phyloP scores from a whole-genome alignment of 345 rosid species.

The Ceriops tagal region DNA sequence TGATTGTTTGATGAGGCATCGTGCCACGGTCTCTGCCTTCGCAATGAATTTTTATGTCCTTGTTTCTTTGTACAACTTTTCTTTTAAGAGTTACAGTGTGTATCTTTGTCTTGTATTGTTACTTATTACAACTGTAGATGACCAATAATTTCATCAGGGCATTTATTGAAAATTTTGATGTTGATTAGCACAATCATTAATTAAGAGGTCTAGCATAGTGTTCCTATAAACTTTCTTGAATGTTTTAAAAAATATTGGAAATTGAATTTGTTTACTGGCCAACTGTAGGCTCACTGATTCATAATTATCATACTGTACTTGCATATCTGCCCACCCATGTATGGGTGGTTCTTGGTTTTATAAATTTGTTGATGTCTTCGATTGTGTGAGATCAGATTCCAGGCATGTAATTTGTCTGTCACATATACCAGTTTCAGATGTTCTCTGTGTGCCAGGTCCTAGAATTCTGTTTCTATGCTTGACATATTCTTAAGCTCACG shows the following conservation, averaged over 20 bases:
- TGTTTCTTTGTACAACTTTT: constrained; percentile 9
- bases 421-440: too few species aligned
- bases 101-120: not conserved
- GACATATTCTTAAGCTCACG: too few species aligned
- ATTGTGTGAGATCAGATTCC: too few species aligned
- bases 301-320: constrained; percentile 7
- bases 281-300: constrained; percentile 29
- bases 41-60: constrained; percentile 2
- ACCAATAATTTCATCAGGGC: too few species aligned
- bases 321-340: not conserved
- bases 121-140: too few species aligned
- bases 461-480: too few species aligned
- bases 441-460: too few species aligned
- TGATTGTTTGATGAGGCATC: constrained; percentile 20
- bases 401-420: too few species aligned
- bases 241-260: constrained; percentile 32
- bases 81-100: constrained; percentile 17
- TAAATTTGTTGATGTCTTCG: too few species aligned
- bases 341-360: too few species aligned
- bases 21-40: constrained; percentile 8
- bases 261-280: constrained; percentile 48
- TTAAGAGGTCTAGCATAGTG: constrained; percentile 12
- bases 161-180: too few species aligned
- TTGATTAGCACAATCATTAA: not conserved
- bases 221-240: constrained; percentile 16